phyloP scores from a whole-genome alignment of 2,329 filamentous ascomycete species.

The Monosporascus sp. region DNA sequence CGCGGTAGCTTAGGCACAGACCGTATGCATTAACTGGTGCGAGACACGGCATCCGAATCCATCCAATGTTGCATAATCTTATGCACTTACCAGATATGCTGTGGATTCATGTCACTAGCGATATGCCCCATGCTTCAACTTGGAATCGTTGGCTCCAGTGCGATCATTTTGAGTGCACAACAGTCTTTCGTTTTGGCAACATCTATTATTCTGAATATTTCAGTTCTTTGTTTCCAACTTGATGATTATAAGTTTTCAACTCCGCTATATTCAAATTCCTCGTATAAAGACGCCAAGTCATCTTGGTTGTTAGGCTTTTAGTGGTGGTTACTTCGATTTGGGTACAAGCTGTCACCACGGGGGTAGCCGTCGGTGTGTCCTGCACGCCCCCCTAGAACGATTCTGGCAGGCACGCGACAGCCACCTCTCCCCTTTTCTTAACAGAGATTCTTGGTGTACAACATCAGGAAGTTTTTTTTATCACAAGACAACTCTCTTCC shows the following conservation, averaged over 20 bases:
- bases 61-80: background rate
- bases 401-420: constrained; percentile 14
- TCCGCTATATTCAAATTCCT: background rate
- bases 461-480: background rate
- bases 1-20: background rate
- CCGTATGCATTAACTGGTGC: background rate
- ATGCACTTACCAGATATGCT: background rate
- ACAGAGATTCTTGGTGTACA: background rate
- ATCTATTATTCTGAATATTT: background rate
- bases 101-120: background rate
- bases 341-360: background rate
- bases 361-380: constrained; percentile 1
- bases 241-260: no score
- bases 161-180: no score
- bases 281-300: no score
- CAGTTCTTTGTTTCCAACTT: background rate
- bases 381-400: constrained; percentile 6
- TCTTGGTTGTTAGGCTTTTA: background rate
- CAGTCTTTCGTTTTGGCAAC: background rate
- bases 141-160: background rate
- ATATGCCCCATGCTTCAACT: background rate
- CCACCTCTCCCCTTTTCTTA: background rate
- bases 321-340: background rate
- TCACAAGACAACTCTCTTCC: background rate
- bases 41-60: background rate